A percentile compares a stretch with the other conserved stretches of the same genome.
Conservation (phyloP, 306 rosid species). For the Cucurbita maxima region DNA sequence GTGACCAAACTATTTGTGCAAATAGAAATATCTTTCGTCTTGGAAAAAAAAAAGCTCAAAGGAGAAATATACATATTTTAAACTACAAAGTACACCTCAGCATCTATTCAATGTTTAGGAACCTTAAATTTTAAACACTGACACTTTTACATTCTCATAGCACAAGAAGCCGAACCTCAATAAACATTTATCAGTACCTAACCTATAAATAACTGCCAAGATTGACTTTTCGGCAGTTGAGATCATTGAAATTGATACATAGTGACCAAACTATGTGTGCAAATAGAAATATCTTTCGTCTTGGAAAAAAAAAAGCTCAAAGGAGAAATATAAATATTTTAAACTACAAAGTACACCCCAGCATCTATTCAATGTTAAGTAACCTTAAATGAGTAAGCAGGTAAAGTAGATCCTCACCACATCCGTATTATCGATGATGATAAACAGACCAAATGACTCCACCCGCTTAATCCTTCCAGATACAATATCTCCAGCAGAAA, state of each 20-base stretch:
- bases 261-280: neutral
- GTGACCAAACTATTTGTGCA: neutral
- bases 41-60: neutral
- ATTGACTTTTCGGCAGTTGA: neutral
- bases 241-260: neutral
- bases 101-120: neutral
- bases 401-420: constrained; percentile 30
- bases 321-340: neutral
- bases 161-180: neutral
- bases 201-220: neutral
- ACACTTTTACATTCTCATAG: neutral
- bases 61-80: neutral
- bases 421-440: constrained; percentile 48
- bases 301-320: neutral
- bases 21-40: neutral
- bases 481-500: constrained; percentile 53
- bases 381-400: neutral
- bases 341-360: neutral
- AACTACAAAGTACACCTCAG: neutral
- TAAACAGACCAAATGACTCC: constrained; percentile 79
- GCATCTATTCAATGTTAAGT: neutral
- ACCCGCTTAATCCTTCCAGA: constrained; percentile 71
- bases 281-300: neutral
- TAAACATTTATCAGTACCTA: neutral
- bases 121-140: no score